Conservation (phyloP, 768 basidiomycete species). For the Leccinum boreale region DNA sequence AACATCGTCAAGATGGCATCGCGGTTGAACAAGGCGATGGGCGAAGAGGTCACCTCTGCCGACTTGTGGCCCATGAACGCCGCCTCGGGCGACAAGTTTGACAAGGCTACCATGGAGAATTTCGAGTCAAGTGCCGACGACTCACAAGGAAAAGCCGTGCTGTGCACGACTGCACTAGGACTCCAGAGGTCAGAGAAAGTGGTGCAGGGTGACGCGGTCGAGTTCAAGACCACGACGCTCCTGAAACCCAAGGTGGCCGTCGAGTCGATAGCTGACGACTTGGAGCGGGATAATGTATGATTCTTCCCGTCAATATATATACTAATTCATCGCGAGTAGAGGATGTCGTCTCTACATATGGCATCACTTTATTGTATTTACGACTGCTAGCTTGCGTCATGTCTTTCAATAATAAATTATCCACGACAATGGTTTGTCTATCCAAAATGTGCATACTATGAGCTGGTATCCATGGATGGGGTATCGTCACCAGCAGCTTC, state of each 20-base stretch:
- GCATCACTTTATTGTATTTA: slow-evolving; percentile 29
- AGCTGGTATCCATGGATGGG: slow-evolving; percentile 23
- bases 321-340: slow-evolving; percentile 1
- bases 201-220: slow-evolving; percentile 36
- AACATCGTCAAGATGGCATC: slow-evolving; percentile 33
- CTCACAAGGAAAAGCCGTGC: slow-evolving; percentile 27
- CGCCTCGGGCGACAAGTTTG: slow-evolving; percentile 40
- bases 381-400: slow-evolving; percentile 1
- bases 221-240: slow-evolving; percentile 48
- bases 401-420: slow-evolving; percentile 30
- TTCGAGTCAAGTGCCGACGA: slow-evolving; percentile 27
- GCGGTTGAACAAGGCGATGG: slow-evolving; percentile 45
- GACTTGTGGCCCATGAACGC: slow-evolving; percentile 53
- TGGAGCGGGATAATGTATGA: slow-evolving; percentile 28
- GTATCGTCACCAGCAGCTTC: slow-evolving; percentile 20
- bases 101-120: slow-evolving; percentile 44
- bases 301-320: neutral
- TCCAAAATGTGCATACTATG: slow-evolving; percentile 9
- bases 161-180: slow-evolving; percentile 60
- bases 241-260: slow-evolving; percentile 57
- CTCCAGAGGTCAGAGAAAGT: slow-evolving; percentile 39
- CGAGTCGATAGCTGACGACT: slow-evolving; percentile 29
- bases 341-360: slow-evolving; percentile 6
- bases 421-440: neutral
- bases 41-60: slow-evolving; percentile 54